A percentile compares a stretch with the other conserved stretches of the same genome.
Evolutionary conservation across 257 asterid species (phyloP).

Genomic region (Solanum tarijense): DNA sequence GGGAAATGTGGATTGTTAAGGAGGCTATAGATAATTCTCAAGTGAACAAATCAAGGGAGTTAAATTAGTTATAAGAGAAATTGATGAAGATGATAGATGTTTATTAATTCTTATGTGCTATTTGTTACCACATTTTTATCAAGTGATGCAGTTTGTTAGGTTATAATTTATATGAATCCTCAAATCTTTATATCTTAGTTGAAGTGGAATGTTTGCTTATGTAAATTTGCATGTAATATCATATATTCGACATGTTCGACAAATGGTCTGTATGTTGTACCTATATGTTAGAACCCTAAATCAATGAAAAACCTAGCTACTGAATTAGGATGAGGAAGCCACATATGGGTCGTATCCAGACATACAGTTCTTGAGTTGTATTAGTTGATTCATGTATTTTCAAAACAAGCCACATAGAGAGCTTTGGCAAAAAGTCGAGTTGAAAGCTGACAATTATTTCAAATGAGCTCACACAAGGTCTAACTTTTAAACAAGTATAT

Average conservation of each 20-base stretch:
- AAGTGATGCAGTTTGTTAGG: not conserved
- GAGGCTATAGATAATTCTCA: no score
- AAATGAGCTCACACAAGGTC: not conserved
- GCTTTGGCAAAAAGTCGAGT: not conserved
- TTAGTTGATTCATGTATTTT: not conserved
- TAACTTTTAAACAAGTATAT: not conserved
- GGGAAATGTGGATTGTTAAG: no score
- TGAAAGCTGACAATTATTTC: not conserved
- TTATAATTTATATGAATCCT: not conserved
- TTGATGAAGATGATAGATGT: not conserved
- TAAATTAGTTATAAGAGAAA: not conserved
- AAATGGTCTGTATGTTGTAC: not conserved
- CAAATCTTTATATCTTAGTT: not conserved
- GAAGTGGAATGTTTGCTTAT: no score
- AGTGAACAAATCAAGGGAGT: no score
- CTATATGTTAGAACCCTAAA: not conserved
- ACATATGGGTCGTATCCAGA: not conserved
- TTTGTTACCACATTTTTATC: not conserved
- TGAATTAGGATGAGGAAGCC: not conserved
- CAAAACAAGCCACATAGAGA: not conserved
- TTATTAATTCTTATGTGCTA: not conserved
- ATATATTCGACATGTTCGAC: no score
- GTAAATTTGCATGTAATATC: no score
- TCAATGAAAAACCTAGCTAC: not conserved
- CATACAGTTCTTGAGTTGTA: not conserved